A percentile compares a stretch with the other conserved stretches of the same genome.
Evolutionary conservation across 768 basidiomycete species (phyloP).

Genomic region (Exidia glandulosa): DNA sequence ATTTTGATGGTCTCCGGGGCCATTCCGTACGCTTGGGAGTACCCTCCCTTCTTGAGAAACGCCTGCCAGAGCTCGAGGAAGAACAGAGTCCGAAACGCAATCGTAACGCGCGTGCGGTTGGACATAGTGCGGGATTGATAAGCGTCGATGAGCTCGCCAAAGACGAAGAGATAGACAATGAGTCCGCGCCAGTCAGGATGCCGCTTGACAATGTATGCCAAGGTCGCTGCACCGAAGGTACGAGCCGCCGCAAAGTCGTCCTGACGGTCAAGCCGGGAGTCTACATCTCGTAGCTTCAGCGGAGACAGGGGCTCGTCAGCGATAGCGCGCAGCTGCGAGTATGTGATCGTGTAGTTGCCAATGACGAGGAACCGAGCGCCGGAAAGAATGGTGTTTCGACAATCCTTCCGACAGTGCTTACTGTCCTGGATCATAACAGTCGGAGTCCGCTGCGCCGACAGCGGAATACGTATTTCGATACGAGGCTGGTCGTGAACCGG

Average conservation of each 20-base stretch:
- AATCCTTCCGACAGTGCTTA: conserved; percentile 25
- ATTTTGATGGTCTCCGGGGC: conserved; percentile 14
- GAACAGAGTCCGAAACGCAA: conserved; percentile 13
- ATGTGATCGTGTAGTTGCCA: conserved; percentile 13
- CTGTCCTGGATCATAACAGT: conserved; percentile 24
- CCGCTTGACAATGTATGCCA: conserved; percentile 16
- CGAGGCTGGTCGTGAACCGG: conserved; percentile 1
- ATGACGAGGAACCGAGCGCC: conserved; percentile 19
- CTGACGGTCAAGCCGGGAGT: conserved; percentile 30
- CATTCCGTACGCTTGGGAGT: conserved; percentile 10
- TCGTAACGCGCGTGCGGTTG: conserved; percentile 13
- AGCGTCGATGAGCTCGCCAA: conserved; percentile 17
- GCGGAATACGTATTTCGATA: conserved; percentile 3
- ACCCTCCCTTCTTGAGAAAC: conserved; percentile 9
- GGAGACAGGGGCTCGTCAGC: conserved; percentile 7
- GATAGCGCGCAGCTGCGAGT: conserved; percentile 9
- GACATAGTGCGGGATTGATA: conserved; percentile 16
- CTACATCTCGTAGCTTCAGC: conserved; percentile 23
- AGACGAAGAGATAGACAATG: conserved; percentile 29
- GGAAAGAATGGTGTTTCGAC: conserved; percentile 23
- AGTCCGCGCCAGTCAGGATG: conserved; percentile 18
- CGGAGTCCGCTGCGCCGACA: conserved; percentile 12
- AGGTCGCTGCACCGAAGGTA: conserved; percentile 24
- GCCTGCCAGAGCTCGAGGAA: conserved; percentile 17
- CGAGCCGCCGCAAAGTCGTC: conserved; percentile 33